These are phyloP conservation scores for Halocafeteria seosinensis DNA, from an alignment of 108 stramenopile species.

Conservation along the genomic window DNA sequence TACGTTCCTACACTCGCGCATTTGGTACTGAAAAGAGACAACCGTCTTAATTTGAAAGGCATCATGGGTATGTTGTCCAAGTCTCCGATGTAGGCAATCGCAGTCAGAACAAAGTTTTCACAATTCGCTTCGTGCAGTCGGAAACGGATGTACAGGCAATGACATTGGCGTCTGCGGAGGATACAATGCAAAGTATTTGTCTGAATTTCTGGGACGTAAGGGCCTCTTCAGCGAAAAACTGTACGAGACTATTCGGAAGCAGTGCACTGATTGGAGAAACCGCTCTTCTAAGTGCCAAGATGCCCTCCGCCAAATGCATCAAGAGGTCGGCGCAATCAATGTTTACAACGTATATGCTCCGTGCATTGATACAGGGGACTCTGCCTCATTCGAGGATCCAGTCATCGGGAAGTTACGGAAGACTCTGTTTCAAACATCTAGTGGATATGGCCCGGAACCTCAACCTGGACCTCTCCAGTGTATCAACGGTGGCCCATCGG, in stretches of 20 bases:
- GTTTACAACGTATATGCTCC: slow-evolving; percentile 20
- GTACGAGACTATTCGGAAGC: not conserved
- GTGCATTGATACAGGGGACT: slow-evolving; percentile 2
- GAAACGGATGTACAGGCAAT: slow-evolving; percentile 32
- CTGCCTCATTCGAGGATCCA: too few relatives aligned
- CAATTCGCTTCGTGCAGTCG: too few relatives aligned
- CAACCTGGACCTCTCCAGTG: too few relatives aligned
- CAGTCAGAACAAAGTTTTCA: too few relatives aligned
- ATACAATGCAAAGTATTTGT: slow-evolving; percentile 2
- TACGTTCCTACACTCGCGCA: slow-evolving; percentile 63
- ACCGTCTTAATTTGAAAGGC: slow-evolving; percentile 4
- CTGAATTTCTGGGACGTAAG: slow-evolving; percentile 1
- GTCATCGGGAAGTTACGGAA: too few relatives aligned
- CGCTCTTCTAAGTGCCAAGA: slow-evolving; percentile 4
- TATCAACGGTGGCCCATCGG: slow-evolving; percentile 40
- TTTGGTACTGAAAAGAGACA: slow-evolving; percentile 11
- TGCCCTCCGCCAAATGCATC: slow-evolving; percentile 6
- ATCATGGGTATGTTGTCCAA: too few relatives aligned
- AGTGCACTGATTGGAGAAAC: not conserved
- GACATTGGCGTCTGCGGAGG: slow-evolving; percentile 23
- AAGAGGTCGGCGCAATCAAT: slow-evolving; percentile 17
- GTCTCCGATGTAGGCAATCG: too few relatives aligned
- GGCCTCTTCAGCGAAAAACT: not conserved
- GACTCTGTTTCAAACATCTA: too few relatives aligned
- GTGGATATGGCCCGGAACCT: too few relatives aligned